A percentile compares a stretch with the other conserved stretches of the same genome.
phyloP scores from a whole-genome alignment of 805 yeast species.

The Candida loeiensis region DNA sequence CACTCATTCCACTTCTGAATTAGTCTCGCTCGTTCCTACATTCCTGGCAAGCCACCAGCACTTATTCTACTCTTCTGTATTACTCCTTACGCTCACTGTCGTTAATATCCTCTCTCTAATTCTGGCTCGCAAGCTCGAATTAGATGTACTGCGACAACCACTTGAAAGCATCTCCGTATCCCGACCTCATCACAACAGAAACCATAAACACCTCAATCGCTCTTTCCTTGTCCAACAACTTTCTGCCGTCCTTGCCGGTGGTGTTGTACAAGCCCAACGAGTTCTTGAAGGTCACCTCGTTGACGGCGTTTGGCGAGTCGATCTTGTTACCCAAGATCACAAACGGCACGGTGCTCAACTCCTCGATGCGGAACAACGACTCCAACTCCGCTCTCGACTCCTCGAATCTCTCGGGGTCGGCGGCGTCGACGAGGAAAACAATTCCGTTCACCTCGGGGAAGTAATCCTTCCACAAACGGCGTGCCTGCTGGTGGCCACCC shows the following conservation, averaged over 20 bases:
- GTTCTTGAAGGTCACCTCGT: constrained; percentile 89
- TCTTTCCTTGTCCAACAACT: constrained; percentile 68
- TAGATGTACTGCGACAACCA: constrained; percentile 96
- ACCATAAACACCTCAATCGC: constrained; percentile 98
- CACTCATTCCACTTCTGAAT: too few relatives aligned
- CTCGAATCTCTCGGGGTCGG: constrained; percentile 91
- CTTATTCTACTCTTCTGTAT: too few relatives aligned
- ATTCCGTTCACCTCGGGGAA: constrained; percentile 99
- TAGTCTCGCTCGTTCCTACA: too few relatives aligned
- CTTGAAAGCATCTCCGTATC: constrained; percentile 97
- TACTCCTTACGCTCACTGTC: too few relatives aligned
- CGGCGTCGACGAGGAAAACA: constrained; percentile 94
- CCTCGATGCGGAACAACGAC: constrained; percentile 88
- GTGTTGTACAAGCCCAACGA: constrained; percentile 85
- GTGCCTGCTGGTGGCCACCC: constrained; percentile 98
- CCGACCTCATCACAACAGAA: constrained; percentile 97
- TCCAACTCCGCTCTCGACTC: constrained; percentile 95
- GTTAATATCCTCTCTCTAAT: too few relatives aligned
- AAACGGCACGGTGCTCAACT: constrained; percentile 85
- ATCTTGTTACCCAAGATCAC: constrained; percentile 94
- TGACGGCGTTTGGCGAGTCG: constrained; percentile 89
- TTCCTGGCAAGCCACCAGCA: too few relatives aligned
- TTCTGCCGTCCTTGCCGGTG: constrained; percentile 76
- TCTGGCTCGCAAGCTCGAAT: neutral
- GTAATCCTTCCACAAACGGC: constrained; percentile 98